phyloP scores from a whole-genome alignment of 2,329 filamentous ascomycete genomes.

The Colletotrichum liriopes region DNA sequence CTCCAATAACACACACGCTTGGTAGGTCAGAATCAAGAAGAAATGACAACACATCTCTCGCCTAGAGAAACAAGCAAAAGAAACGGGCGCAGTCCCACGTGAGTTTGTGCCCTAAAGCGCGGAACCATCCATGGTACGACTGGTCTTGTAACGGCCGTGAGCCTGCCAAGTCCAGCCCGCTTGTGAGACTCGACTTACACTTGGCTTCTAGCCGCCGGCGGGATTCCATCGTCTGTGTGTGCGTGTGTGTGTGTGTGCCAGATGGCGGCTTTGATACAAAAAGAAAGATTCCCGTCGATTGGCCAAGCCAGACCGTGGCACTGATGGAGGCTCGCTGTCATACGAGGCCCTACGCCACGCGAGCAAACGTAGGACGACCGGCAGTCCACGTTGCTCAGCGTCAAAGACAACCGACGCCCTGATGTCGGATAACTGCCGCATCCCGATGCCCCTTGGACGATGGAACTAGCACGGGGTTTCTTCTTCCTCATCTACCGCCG shows the following conservation, averaged over 20 bases:
- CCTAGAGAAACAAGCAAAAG: background rate
- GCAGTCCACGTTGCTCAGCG: conserved; percentile 16
- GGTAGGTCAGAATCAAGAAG: background rate
- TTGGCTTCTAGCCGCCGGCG: conserved; percentile 9
- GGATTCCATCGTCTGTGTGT: background rate
- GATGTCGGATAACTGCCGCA: conserved; percentile 18
- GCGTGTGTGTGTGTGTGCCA: background rate
- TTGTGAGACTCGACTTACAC: conserved; percentile 13
- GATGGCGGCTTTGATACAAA: background rate
- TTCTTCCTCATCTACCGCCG: no score
- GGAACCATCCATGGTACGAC: background rate
- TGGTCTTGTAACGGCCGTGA: conserved; percentile 11
- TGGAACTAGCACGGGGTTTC: background rate
- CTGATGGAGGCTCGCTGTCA: conserved; percentile 6
- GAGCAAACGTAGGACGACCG: conserved; percentile 14
- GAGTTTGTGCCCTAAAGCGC: conserved; percentile 9
- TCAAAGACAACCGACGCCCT: conserved; percentile 9
- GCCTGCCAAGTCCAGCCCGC: conserved; percentile 8
- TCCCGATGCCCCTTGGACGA: background rate
- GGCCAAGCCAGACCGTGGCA: background rate
- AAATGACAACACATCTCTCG: conserved; percentile 1
- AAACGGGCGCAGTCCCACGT: background rate
- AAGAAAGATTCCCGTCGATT: background rate
- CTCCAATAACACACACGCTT: background rate
- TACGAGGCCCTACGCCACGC: conserved; percentile 15